Evolutionary conservation across 768 basidiomycete genomes (phyloP), one percentile per base, ranked within the genome.

Genomic region (Naganishia friedmannii): DNA sequence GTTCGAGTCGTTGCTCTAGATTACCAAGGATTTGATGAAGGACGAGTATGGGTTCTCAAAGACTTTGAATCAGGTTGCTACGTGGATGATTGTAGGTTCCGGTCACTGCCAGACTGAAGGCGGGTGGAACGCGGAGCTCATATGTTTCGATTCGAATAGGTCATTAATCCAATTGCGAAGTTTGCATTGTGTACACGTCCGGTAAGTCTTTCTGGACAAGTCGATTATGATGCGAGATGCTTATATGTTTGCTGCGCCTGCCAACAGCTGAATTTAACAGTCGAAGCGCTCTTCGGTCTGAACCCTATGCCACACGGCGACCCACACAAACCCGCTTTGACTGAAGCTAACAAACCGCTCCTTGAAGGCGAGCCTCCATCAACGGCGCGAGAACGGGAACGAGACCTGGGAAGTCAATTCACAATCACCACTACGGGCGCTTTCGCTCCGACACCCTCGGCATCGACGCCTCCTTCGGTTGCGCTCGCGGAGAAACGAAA

Each of bases 21-120:
- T 97, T 78, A 95, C 92, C 71, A 86, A 87, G 71, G 89, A 97
- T 77, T 83, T 98, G 34, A 83, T 93, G 66, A 74, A 75, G 65
- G 71, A 69, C 13, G 73, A 83, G 81, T 56, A 90, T 88, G 13
- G 88, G 23, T 95, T 90, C 77, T 91, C 88, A 70, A 83, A 85
- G 19, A 72, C 82, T 3, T 81, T 97, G 19, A 96, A 93, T 76
- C 82, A 86, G 54, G 69, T 90, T 37, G 89, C 88, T 9, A 83
- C 94, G 54, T 94, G 91, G 90, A 87, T 92, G 83, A 87, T 97
- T 39, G 94, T 92, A 12, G 81, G 92, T 57, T 87, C 17, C n/a
- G n/a, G n/a, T n/a, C n/a, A n/a, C n/a, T n/a, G n/a, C n/a, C n/a
- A n/a, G n/a, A n/a, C n/a, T n/a, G n/a, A n/a, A n/a, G n/a, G n/a